Percentiles rank a stretch among this genome's conserved stretches.
Evolutionary conservation across 2,329 filamentous ascomycete species (phyloP).

Genomic region (Cladosporium sp.): DNA sequence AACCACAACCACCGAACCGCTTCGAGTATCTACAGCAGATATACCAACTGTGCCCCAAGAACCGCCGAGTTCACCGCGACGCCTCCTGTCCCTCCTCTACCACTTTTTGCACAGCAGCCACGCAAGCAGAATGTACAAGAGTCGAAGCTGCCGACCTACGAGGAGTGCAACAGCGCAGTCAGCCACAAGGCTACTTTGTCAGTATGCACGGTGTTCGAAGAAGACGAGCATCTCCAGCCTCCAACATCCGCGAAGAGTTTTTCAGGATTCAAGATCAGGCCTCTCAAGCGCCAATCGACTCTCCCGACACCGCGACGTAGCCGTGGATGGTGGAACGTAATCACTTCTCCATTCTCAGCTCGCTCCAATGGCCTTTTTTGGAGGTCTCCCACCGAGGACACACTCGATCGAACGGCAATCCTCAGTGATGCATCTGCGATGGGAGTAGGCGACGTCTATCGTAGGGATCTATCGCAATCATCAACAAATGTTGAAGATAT

Average conservation of each 20-base stretch:
- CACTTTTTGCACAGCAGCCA: constrained; percentile 36
- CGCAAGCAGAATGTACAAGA: constrained; percentile 14
- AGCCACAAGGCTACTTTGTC: constrained; percentile 48
- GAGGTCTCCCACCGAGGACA: constrained; percentile 31
- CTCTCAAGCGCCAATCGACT: constrained; percentile 39
- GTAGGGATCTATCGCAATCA: neutral
- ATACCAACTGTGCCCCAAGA: constrained; percentile 41
- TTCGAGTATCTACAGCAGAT: constrained; percentile 65
- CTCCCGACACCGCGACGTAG: constrained; percentile 60
- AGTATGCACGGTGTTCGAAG: constrained; percentile 69
- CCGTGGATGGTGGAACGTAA: constrained; percentile 76
- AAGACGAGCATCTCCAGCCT: constrained; percentile 53
- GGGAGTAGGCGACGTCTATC: constrained; percentile 16
- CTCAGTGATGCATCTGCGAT: constrained; percentile 31
- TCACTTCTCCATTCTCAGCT: constrained; percentile 67
- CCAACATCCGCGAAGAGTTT: constrained; percentile 37
- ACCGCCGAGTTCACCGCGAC: constrained; percentile 37
- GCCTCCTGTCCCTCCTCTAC: constrained; percentile 64
- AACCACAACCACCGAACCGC: constrained; percentile 40
- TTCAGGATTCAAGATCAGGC: neutral
- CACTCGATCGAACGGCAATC: constrained; percentile 24
- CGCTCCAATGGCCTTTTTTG: constrained; percentile 29
- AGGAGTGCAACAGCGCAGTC: constrained; percentile 9
- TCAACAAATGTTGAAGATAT: neutral
- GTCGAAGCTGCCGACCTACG: constrained; percentile 11